Conservation (phyloP, 169 alveolate species). For the Cyclospora cayetanensis region DNA sequence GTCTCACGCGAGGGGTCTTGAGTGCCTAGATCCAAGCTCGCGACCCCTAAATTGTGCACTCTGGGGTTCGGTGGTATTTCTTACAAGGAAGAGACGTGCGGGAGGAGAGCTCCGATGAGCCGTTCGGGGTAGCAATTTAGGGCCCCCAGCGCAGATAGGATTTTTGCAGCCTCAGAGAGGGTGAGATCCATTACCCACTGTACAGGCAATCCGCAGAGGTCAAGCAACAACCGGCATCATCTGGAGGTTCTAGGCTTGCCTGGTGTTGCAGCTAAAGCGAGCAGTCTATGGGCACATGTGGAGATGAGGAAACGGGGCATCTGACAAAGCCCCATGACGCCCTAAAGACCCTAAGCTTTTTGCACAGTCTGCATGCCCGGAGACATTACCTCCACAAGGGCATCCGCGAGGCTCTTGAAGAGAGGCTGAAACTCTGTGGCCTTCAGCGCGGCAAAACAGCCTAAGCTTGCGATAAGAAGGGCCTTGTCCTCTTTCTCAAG, state of each 20-base stretch:
- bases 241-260: too few species aligned
- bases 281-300: too few species aligned
- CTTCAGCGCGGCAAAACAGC: constrained; percentile 34
- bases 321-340: too few species aligned
- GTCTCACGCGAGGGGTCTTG: too few species aligned
- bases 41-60: too few species aligned
- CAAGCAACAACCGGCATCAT: too few species aligned
- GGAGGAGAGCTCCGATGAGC: constrained; percentile 4
- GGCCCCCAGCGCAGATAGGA: constrained; percentile 29
- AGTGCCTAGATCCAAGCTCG: too few species aligned
- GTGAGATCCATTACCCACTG: background rate
- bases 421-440: constrained; percentile 21
- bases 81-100: constrained; percentile 5
- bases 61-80: too few species aligned
- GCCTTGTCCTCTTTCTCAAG: background rate
- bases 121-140: constrained; percentile 47
- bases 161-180: constrained; percentile 16
- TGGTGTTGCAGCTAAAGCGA: too few species aligned
- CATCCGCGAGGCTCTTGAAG: constrained; percentile 19
- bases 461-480: background rate
- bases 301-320: too few species aligned
- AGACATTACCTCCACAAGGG: background rate
- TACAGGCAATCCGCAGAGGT: background rate
- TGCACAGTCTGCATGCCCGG: too few species aligned
- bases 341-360: too few species aligned